phyloP scores from a whole-genome alignment of 2,329 filamentous ascomycete genomes.

The Botryosphaeria agaves region DNA sequence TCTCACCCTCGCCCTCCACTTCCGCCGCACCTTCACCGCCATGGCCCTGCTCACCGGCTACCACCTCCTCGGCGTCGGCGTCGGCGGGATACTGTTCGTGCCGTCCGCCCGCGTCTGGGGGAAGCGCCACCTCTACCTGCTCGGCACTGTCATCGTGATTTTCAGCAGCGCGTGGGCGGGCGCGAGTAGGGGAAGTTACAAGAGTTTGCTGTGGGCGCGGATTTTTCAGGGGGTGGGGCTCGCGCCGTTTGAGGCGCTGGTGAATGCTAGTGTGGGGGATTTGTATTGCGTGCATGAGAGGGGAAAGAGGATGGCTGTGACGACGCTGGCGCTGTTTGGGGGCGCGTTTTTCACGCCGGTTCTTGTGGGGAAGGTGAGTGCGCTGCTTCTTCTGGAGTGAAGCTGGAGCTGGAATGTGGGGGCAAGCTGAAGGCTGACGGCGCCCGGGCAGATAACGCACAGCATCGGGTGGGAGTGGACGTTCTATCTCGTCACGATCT shows the following conservation, averaged over 20 bases:
- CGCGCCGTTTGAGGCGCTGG: constrained; percentile 76
- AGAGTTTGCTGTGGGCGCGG: constrained; percentile 57
- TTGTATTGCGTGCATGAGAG: constrained; percentile 71
- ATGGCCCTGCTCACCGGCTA: constrained; percentile 76
- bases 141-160: constrained; percentile 60
- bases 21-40: constrained; percentile 48
- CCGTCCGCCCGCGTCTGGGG: constrained; percentile 82
- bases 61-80: constrained; percentile 66
- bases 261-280: constrained; percentile 80
- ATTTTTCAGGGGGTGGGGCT: constrained; percentile 75
- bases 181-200: constrained; percentile 47
- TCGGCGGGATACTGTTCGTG: constrained; percentile 71
- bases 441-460: too few species aligned
- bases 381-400: too few species aligned
- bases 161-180: constrained; percentile 65
- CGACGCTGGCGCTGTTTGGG: constrained; percentile 52
- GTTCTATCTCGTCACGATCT: constrained; percentile 79
- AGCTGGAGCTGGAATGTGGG: too few species aligned
- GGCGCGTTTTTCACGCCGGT: constrained; percentile 68
- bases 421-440: too few species aligned
- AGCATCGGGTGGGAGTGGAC: constrained; percentile 70
- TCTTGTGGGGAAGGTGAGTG: constrained; percentile 74
- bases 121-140: constrained; percentile 72
- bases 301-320: constrained; percentile 73
- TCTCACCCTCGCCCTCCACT: constrained; percentile 53